A percentile compares a stretch with the other conserved stretches of the same genome.
These are phyloP conservation scores for Zoysia matrella DNA, from an alignment of 202 grass and related monocot species.

Conservation along the genomic window DNA sequence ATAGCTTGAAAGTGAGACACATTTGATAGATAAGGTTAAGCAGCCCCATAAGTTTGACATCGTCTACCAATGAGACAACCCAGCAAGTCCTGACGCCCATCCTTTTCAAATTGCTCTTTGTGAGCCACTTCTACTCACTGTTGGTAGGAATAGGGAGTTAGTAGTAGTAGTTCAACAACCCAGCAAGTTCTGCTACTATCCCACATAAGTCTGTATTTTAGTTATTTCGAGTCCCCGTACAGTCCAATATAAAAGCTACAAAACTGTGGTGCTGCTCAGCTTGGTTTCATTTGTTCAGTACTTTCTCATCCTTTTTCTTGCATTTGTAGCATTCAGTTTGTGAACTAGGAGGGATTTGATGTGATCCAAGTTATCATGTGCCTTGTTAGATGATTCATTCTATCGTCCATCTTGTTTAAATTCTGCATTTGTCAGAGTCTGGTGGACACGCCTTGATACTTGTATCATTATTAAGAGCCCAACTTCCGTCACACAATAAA, in stretches of 20 bases:
- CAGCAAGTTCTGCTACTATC: not conserved
- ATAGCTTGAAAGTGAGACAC: conserved; percentile 16
- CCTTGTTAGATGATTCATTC: conserved; percentile 28
- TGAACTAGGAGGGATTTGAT: conserved; percentile 30
- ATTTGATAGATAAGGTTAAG: conserved; percentile 30
- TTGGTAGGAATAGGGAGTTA: too few species aligned
- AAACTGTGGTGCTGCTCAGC: not conserved
- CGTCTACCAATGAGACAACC: not conserved
- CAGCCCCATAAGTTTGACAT: conserved; percentile 27
- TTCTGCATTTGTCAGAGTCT: not conserved
- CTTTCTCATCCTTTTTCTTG: conserved; percentile 1
- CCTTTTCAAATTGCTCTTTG: conserved; percentile 11
- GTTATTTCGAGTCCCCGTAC: not conserved
- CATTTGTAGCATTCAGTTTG: conserved; percentile 19
- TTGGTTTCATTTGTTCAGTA: conserved; percentile 22
- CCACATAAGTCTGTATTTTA: not conserved
- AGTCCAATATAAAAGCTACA: conserved; percentile 17
- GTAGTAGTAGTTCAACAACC: conserved; percentile 44
- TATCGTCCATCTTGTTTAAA: conserved; percentile 11
- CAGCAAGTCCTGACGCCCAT: too few species aligned
- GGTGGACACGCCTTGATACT: conserved; percentile 28
- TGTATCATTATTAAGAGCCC: conserved; percentile 35
- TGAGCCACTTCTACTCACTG: conserved; percentile 33
- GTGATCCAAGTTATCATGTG: conserved; percentile 21
- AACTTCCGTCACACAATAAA: not conserved